Evolutionary conservation across 164 flowering plant species (phyloP), one percentile per base, ranked within the genome.

Genomic region (Paratinospora sagittata): DNA sequence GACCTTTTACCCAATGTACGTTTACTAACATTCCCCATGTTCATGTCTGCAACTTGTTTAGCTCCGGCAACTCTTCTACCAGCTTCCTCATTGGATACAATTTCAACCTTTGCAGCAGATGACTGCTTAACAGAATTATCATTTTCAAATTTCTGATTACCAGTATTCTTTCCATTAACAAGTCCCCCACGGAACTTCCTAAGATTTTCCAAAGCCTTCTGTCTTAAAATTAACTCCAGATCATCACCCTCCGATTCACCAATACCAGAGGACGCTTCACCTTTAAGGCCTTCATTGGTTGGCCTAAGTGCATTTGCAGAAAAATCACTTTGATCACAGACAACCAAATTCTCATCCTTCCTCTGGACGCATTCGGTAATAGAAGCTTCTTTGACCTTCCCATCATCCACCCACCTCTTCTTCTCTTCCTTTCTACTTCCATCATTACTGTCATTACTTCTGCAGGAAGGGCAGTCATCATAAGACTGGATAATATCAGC

Each of bases 131-230:
- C 69, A 30, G 39, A 75, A 74, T 33, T 73, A 26, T 72, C 73
- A 62, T 41, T 73, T 49, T 36, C 70, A 62, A 49, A 77, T 70
- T 79, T 75, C 47, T 68, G 52, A 69, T 36, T 65, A 55, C 57
- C 19, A 67, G 72, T 41, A 27, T 61, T 12, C 63, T 75, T 73
- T 60, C 68, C 73, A 24, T 57, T 75, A 37, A 74, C 73, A n/a
- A 27, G 19, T 14, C 77, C 81, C 62, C 83, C 83, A 27, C 83
- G 85, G 43, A 89, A 90, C 74, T 75, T 92, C 76, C 60, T 86
- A 33, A 95, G 78, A 81, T 92, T 95, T 80, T 95, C 97, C 80
- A 95, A 76, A 55, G 98, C 97, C 75, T 80, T 90, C 69, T 82
- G 87, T 73, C 97, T 85, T 79, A 92, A 73, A 65, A 81, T 68